Conservation (phyloP, 1,139 yeast species). For the Suhomyces terraborum region DNA sequence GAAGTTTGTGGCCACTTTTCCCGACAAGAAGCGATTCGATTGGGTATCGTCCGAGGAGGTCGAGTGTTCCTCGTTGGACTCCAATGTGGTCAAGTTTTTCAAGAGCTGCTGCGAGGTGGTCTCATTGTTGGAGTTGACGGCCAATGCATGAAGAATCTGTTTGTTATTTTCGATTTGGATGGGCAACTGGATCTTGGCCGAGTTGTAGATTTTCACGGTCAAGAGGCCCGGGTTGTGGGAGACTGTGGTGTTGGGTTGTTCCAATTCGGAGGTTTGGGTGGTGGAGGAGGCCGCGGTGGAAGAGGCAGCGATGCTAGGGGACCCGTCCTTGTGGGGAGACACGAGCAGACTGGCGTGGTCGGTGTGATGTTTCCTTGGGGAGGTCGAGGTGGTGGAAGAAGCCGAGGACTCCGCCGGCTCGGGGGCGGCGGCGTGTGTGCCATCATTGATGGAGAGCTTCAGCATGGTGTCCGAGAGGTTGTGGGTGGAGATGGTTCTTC, state of each 20-base stretch:
- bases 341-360: neutral
- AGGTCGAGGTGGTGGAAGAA: conserved; percentile 13
- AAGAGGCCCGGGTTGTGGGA: conserved; percentile 59
- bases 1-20: conserved; percentile 43
- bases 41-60: conserved; percentile 4
- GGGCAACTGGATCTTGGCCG: conserved; percentile 63
- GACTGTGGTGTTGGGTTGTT: conserved; percentile 12
- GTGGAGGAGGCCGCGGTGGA: conserved; percentile 3
- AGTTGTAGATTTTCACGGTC: conserved; percentile 68
- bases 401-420: conserved; percentile 12
- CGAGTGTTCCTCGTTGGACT: conserved; percentile 18
- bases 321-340: neutral
- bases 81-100: conserved; percentile 31
- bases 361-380: conserved; percentile 8
- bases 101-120: conserved; percentile 40
- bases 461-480: conserved; percentile 31
- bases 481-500: conserved; percentile 28
- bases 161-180: conserved; percentile 56
- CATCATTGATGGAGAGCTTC: conserved; percentile 27
- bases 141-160: conserved; percentile 53
- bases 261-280: conserved; percentile 12
- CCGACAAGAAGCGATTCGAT: conserved; percentile 28
- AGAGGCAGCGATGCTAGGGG: neutral
- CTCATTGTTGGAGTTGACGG: conserved; percentile 48
- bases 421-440: conserved; percentile 1